Base-by-base conservation (phyloP, 116 monocot species). In the Trichopus zeylanicus region DNA sequence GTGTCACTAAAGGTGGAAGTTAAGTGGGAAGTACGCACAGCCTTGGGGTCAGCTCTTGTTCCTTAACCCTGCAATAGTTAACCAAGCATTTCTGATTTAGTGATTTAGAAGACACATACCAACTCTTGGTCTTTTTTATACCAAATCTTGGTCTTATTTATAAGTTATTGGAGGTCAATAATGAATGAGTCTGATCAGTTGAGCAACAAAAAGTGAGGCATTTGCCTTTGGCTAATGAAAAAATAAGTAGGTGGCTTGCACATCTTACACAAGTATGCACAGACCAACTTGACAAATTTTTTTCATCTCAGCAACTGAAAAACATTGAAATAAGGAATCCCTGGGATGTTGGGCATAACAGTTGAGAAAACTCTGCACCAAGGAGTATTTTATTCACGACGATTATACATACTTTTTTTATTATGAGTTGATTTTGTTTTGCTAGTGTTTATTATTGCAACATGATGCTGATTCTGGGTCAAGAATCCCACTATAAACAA, bases 291-390 rank as follows among this genome's bases (percentile, higher is more conserved):
- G n/a, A n/a, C n/a, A n/a, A 22, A 19, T 22, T 34, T 9, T 53
- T 26, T 54, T 56, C 15, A 58, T 56, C 31, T 7, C 9, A 52
- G 27, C 51, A 57, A 64, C 30, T 39, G 28, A 32, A 29, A 53
- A 42, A 18, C 35, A 26, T 22, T 30, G 59, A 60, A 69, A 34
- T 30, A 54, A 32, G 47, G 70, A 65, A 48, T 70, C 65, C 66
- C 55, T 61, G 66, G 33, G 37, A 37, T 37, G 7, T 37, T 37
- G 29, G 74, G 29, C 56, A 57, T 31, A 57, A 57, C 56, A 31
- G 56, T 29, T 32, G 29, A 31, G 56, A 57, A 33, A 57, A 57
- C 1, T 12, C 8, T 15, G 7, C 31, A 31, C n/a, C 4, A 31
- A 31, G 10, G 7, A 31, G 28, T 57, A 18, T 20, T 33, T 33